phyloP scores from a whole-genome alignment of 345 rosid genomes.

The Eucalyptus caleyi region DNA sequence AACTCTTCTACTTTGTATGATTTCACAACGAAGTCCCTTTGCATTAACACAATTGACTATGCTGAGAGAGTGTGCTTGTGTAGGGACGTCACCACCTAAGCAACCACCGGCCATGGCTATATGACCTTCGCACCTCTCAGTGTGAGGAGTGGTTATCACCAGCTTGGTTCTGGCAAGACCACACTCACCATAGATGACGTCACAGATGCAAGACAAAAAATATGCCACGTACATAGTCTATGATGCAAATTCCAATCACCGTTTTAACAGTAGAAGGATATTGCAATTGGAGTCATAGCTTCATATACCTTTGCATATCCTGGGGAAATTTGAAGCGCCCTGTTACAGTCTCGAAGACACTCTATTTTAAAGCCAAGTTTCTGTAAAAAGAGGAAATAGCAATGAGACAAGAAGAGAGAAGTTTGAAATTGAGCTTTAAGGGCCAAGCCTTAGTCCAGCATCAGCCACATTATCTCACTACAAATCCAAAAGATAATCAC shows the following conservation, averaged over 20 bases:
- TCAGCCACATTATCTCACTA: neutral
- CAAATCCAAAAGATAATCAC: neutral
- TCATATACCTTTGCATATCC: conserved; percentile 22
- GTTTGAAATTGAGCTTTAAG: neutral
- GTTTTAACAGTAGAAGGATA: neutral
- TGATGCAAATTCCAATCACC: neutral
- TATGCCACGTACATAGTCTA: neutral
- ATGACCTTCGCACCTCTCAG: neutral
- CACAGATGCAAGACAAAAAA: neutral
- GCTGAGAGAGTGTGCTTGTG: neutral
- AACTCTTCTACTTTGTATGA: neutral
- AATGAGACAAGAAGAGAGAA: neutral
- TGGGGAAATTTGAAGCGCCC: conserved; percentile 63
- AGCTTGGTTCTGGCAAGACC: neutral
- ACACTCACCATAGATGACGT: neutral
- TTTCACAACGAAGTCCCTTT: neutral
- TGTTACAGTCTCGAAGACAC: conserved; percentile 60
- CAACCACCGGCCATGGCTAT: neutral
- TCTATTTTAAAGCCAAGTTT: conserved; percentile 27
- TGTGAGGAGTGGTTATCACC: neutral
- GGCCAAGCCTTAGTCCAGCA: neutral
- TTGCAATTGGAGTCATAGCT: neutral
- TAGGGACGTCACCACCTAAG: neutral
- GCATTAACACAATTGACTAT: neutral
- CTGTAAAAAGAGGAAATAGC: neutral